Base-by-base conservation (phyloP, 1,139 yeast genomes). In the Geotrichum carabidarum region DNA sequence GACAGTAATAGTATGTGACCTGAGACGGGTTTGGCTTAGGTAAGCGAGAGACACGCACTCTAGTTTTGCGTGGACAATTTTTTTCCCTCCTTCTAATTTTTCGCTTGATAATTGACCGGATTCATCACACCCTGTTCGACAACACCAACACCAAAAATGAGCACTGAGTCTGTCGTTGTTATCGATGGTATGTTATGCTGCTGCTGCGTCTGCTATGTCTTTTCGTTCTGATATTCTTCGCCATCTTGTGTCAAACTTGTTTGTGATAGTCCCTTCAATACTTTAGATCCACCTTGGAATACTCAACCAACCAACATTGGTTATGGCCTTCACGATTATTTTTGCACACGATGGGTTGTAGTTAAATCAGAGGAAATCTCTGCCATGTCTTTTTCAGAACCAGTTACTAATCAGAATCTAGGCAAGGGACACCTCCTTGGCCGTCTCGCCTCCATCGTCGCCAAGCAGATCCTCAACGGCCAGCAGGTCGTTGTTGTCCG, bases 391-490 rank as follows among this genome's bases (percentile, higher is more conserved):
- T n/a, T 41, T 4, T 22, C 3, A 22, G 27, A 22, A 22, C 27
- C 27, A 22, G 27, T 22, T 22, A 22, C 53, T 50, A 50, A 50
- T 45, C n/a, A n/a, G 30, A 45, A 51, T 57, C 38, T 66, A 79
- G 83, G 84, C 82, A 90, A 93, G 90, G 99, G 98, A 78, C 99
- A 93, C 80, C 87, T 93, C 75, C 85, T 93, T 76, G 99, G 99
- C 79, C 96, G 99, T 84, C 88, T 93, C 77, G 99, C 99, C 71
- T 89, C 98, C 71, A 86, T 85, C 73, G 91, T 93, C 74, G 96
- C 99, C 78, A 93, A 93, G 86, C 97, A 93, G 83, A 78, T 93
- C 71, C 86, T 93, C 77, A 86, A 87, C 80, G 99, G 99, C 71
- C 98, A 94, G 83, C 88, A 90, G 80, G 83, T 93, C 74, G 96